Evolutionary conservation across 2,329 filamentous ascomycete genomes (phyloP).

Genomic region (Aspergillus sp.): DNA sequence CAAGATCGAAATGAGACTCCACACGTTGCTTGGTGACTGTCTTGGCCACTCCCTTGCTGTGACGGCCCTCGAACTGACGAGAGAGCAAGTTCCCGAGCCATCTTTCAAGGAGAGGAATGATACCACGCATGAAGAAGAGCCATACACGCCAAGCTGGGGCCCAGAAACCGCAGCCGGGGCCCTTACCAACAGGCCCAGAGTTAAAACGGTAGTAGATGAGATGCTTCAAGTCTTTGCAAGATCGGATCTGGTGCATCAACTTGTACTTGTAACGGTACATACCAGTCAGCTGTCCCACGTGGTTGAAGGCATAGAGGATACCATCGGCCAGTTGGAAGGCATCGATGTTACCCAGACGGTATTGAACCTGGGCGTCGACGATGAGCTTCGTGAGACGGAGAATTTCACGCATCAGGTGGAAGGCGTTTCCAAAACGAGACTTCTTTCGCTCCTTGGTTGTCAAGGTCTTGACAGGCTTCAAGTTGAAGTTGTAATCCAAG

Average conservation of each 20-base stretch:
- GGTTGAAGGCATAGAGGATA: conserved; percentile 99
- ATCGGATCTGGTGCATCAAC: conserved; percentile 98
- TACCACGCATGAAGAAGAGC: conserved; percentile 99
- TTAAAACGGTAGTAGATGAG: conserved; percentile 99
- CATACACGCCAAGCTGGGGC: conserved; percentile 97
- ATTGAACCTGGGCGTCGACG: conserved; percentile 97
- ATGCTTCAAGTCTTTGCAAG: conserved; percentile 98
- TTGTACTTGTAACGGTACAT: conserved; percentile 99
- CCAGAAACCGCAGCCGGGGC: conserved; percentile 98
- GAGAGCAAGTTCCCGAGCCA: conserved; percentile 97
- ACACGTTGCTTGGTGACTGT: conserved; percentile 99
- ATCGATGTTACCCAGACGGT: conserved; percentile 95
- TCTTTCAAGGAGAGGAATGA: conserved; percentile 91
- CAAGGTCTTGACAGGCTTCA: conserved; percentile 97
- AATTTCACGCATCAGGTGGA: conserved; percentile 98
- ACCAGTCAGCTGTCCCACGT: conserved; percentile 94
- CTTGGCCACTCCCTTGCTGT: conserved; percentile 98
- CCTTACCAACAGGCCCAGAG: conserved; percentile 92
- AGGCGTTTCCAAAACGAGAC: conserved; percentile 97
- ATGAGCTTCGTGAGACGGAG: conserved; percentile 94
- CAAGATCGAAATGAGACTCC: conserved; percentile 96
- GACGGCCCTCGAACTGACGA: conserved; percentile 95
- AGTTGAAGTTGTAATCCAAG: conserved; percentile 98
- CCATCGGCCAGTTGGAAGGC: conserved; percentile 98
- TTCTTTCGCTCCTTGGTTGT: conserved; percentile 99